These are phyloP conservation scores for Trypanosoma cruzi DNA, from an alignment of 208 protist species.

Conservation along the genomic window DNA sequence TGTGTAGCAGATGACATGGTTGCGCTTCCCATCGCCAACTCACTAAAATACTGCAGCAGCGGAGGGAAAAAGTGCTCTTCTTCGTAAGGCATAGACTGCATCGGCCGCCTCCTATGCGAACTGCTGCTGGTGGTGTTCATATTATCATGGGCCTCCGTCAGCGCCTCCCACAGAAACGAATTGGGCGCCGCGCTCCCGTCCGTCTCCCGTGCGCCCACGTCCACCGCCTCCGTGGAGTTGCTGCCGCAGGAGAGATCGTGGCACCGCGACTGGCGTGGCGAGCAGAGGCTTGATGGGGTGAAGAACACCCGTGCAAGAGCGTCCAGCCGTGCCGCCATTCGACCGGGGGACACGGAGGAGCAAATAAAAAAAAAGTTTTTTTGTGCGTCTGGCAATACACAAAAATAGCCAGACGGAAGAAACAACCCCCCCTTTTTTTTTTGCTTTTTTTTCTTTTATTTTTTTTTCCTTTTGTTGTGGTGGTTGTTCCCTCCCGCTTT, in stretches of 20 bases:
- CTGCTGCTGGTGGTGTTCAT: neutral
- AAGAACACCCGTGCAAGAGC: constrained; percentile 30
- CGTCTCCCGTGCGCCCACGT: neutral
- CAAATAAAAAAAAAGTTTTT: neutral
- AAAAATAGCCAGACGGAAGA: neutral
- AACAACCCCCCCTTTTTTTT: neutral
- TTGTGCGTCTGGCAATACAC: neutral
- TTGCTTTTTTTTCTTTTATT: neutral
- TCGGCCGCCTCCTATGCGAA: neutral
- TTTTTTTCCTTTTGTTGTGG: neutral
- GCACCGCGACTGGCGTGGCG: neutral
- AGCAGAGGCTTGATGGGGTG: neutral
- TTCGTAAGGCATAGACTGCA: neutral
- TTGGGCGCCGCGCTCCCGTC: neutral
- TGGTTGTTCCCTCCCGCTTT: neutral
- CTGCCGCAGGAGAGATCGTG: neutral
- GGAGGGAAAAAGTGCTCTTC: constrained; percentile 31
- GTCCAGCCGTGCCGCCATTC: constrained; percentile 24
- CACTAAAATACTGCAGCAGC: constrained; percentile 38
- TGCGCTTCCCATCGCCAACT: constrained; percentile 6
- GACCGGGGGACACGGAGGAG: neutral
- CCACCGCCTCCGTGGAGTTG: neutral
- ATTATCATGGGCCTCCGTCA: neutral
- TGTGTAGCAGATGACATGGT: neutral
- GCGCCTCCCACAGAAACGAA: neutral